phyloP scores from a whole-genome alignment of 331 rosid genomes.

The Pyracantha coccinea region DNA sequence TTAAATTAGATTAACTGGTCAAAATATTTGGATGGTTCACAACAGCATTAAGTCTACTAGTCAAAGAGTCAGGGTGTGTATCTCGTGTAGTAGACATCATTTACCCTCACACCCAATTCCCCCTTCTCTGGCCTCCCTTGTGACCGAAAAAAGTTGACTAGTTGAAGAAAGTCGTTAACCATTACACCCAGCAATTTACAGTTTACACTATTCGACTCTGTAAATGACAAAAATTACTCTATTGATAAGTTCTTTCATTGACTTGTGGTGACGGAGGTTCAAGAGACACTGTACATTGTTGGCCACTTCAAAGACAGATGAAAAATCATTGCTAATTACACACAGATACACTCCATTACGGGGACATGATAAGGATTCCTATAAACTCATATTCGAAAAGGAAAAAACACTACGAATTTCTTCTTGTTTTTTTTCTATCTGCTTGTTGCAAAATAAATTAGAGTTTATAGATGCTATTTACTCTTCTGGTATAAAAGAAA shows the following conservation, averaged over 20 bases:
- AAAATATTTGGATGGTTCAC: too few relatives aligned
- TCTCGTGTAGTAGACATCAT: too few relatives aligned
- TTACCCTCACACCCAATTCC: background rate
- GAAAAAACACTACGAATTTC: background rate
- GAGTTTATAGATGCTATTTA: background rate
- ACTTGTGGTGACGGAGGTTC: background rate
- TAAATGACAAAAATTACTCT: background rate
- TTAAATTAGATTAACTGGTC: constrained; percentile 6
- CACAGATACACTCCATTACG: background rate
- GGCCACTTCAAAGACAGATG: background rate
- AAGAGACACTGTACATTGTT: background rate
- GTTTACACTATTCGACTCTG: background rate
- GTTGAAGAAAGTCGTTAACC: background rate
- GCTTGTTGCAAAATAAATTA: background rate
- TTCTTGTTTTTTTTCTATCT: background rate
- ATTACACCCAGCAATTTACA: background rate
- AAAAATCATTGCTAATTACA: background rate
- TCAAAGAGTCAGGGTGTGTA: too few relatives aligned
- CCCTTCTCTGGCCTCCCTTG: too few relatives aligned
- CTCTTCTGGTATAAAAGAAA: background rate
- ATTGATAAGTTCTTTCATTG: background rate
- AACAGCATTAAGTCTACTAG: too few relatives aligned
- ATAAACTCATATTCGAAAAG: background rate
- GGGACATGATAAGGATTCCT: background rate
- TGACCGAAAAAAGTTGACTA: constrained; percentile 1